These are phyloP conservation scores for Penicillium daleae DNA, from an alignment of 495 filamentous ascomycete genomes.

Conservation along the genomic window DNA sequence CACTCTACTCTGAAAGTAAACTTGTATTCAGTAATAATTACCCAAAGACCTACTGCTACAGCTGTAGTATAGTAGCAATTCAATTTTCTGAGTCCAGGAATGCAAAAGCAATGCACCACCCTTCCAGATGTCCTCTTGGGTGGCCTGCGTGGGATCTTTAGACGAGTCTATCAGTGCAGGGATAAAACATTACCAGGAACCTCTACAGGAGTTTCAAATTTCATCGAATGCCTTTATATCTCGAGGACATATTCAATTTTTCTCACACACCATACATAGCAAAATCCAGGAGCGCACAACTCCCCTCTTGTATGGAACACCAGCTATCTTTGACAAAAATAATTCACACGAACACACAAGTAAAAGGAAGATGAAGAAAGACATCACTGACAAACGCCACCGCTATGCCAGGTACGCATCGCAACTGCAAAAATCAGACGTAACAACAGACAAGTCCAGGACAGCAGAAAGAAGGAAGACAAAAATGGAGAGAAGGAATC, in stretches of 20 bases:
- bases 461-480: constrained; percentile 9
- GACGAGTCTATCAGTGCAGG: neutral
- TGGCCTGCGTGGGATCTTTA: neutral
- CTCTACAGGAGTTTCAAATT: neutral
- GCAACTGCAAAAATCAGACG: constrained; percentile 28
- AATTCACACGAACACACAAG: neutral
- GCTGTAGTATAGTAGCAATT: too few relatives aligned
- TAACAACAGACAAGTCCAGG: constrained; percentile 9
- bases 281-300: neutral
- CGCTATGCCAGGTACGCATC: constrained; percentile 45
- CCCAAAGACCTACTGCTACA: too few relatives aligned
- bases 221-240: neutral
- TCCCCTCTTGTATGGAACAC: constrained; percentile 4
- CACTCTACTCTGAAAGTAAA: neutral
- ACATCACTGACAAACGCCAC: constrained; percentile 39
- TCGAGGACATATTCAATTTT: constrained; percentile 11
- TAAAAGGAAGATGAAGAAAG: constrained; percentile 10
- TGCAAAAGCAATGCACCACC: neutral
- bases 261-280: neutral
- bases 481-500: neutral
- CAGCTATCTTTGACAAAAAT: neutral
- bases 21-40: too few relatives aligned
- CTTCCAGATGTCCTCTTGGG: neutral
- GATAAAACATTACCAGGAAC: neutral
- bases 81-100: neutral